phyloP scores from a whole-genome alignment of 768 basidiomycete species.

The Auricularia sp. region DNA sequence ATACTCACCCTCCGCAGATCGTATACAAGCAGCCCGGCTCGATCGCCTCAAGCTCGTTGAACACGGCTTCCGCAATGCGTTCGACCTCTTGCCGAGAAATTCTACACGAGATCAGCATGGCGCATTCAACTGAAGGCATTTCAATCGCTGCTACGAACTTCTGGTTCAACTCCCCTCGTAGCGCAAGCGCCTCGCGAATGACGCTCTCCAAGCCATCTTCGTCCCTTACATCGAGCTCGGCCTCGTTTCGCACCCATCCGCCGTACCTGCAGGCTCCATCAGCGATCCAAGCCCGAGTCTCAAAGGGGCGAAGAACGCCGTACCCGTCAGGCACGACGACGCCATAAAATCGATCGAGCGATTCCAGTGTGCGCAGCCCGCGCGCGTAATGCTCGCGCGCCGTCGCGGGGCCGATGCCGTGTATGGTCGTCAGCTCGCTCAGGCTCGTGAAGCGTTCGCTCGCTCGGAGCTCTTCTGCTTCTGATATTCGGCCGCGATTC shows the following conservation, averaged over 20 bases:
- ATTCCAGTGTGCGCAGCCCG: conserved; percentile 56
- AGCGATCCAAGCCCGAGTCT: conserved; percentile 5
- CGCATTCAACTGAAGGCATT: too few relatives aligned
- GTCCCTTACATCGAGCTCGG: conserved; percentile 11
- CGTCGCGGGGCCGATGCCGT: conserved; percentile 65
- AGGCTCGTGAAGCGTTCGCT: conserved; percentile 49
- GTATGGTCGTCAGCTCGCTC: conserved; percentile 47
- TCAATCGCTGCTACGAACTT: conserved; percentile 24
- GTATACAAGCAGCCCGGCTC: conserved; percentile 61
- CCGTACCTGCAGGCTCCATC: conserved; percentile 4
- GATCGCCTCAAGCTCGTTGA: conserved; percentile 52
- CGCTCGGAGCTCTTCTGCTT: conserved; percentile 41
- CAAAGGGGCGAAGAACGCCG: conserved; percentile 16
- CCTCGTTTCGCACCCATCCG: conserved; percentile 3
- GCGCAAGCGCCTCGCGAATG: conserved; percentile 48
- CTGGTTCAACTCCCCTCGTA: conserved; percentile 45
- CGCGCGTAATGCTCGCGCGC: conserved; percentile 55
- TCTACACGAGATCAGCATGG: conserved; percentile 20
- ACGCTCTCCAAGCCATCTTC: conserved; percentile 20
- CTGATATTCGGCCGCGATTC: conserved; percentile 41
- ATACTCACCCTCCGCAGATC: conserved; percentile 67
- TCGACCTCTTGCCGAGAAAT: conserved; percentile 73
- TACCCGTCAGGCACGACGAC: conserved; percentile 20
- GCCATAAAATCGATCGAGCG: conserved; percentile 60
- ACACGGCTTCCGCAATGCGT: conserved; percentile 58